Conservation (phyloP, 2,329 filamentous ascomycete species). For the Endothia cerciana region DNA sequence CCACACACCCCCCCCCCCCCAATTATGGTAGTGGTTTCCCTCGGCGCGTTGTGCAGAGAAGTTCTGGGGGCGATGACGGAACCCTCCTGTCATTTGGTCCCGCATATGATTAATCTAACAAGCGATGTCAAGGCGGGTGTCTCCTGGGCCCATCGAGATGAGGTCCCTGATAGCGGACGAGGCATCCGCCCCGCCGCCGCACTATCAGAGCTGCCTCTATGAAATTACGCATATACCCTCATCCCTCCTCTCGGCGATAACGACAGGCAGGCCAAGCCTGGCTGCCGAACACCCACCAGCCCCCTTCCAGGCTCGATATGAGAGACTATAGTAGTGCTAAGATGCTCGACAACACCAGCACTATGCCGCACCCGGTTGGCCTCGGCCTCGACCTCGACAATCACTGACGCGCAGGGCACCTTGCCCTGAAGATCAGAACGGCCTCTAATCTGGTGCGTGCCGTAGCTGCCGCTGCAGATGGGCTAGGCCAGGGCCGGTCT, state of each 20-base stretch:
- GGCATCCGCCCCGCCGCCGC: neutral
- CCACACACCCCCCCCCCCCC: neutral
- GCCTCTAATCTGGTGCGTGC: neutral
- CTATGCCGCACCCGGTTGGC: too few species aligned
- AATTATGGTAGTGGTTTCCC: too few species aligned
- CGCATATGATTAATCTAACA: constrained; percentile 14
- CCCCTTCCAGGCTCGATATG: neutral
- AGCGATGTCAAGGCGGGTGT: constrained; percentile 7
- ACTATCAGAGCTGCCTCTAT: neutral
- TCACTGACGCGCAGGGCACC: neutral
- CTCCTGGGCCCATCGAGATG: neutral
- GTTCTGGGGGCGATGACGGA: neutral
- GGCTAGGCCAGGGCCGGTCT: neutral
- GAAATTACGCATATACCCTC: constrained; percentile 2
- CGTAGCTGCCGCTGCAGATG: neutral
- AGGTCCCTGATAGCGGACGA: neutral
- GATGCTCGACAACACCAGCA: neutral
- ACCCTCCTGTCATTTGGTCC: neutral
- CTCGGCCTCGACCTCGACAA: neutral
- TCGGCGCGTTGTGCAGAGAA: too few species aligned
- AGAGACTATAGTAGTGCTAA: neutral
- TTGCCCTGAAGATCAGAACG: neutral
- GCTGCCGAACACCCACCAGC: neutral
- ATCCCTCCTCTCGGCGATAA: constrained; percentile 6
- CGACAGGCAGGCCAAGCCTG: neutral